phyloP scores from a whole-genome alignment of 495 filamentous ascomycete genomes.

The Penicillium turbatum region DNA sequence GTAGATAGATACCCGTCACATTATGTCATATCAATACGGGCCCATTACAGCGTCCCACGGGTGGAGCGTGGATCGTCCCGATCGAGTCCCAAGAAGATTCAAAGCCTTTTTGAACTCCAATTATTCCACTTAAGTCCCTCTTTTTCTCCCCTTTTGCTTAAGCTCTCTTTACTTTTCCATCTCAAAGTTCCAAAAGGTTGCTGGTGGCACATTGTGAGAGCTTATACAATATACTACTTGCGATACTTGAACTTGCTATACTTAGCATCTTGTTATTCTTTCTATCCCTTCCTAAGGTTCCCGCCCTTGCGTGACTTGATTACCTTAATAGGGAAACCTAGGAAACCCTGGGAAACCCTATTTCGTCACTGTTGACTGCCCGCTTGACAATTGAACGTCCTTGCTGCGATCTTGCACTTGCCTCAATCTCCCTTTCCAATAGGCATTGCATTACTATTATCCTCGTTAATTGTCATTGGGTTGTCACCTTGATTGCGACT shows the following conservation, averaged over 20 bases:
- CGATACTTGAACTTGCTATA: conserved; percentile 6
- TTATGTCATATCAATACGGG: conserved; percentile 16
- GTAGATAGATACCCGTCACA: conserved; percentile 12
- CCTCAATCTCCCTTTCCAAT: conserved; percentile 10
- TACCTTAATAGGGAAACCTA: conserved; percentile 2
- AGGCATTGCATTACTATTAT: conserved; percentile 3
- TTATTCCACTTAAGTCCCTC: conserved; percentile 20
- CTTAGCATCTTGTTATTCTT: conserved; percentile 22
- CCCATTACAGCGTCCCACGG: conserved; percentile 1
- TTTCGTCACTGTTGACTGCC: conserved; percentile 18
- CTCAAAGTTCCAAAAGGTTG: conserved; percentile 15
- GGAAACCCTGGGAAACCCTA: conserved; percentile 1
- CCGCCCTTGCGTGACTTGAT: conserved; percentile 33
- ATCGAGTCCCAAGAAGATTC: conserved; percentile 29
- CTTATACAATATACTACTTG: too few relatives aligned
- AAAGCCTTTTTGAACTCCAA: conserved; percentile 12
- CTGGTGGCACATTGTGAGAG: conserved; percentile 31
- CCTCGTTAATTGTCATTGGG: conserved; percentile 9
- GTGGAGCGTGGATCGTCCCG: conserved; percentile 31
- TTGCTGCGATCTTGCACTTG: conserved; percentile 31
- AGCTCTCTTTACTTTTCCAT: conserved; percentile 19
- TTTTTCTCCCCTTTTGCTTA: conserved; percentile 19
- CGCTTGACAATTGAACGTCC: conserved; percentile 21
- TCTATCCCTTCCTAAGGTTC: conserved; percentile 3
- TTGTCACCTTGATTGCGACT: conserved; percentile 18